Percentiles rank a stretch among this genome's conserved stretches.
phyloP scores from a whole-genome alignment of 768 basidiomycete species.

The Suillus brevipes region DNA sequence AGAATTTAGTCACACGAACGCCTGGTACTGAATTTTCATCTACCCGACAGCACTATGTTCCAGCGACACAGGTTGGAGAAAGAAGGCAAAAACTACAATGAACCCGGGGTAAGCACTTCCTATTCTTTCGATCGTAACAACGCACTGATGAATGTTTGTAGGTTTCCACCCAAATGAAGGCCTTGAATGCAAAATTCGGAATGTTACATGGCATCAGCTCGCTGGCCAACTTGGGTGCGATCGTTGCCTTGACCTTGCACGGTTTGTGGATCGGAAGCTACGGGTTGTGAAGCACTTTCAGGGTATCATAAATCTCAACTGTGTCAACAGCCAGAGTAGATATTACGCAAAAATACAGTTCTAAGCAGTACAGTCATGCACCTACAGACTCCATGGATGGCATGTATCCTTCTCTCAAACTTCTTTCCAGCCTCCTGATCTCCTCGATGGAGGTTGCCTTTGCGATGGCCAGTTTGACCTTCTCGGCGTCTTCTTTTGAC shows the following conservation, averaged over 20 bases:
- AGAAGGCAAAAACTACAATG: conserved; percentile 65
- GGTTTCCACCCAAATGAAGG: conserved; percentile 71
- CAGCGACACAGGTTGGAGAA: conserved; percentile 73
- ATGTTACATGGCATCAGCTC: conserved; percentile 69
- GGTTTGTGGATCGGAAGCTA: conserved; percentile 68
- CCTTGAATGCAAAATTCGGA: conserved; percentile 65
- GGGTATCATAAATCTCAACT: background rate
- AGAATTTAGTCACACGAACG: conserved; percentile 5
- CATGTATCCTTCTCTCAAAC: conserved; percentile 80
- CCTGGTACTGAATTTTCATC: conserved; percentile 1
- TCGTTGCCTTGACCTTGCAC: conserved; percentile 64
- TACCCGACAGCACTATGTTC: conserved; percentile 63
- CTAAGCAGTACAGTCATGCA: conserved; percentile 48
- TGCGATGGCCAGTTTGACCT: conserved; percentile 83
- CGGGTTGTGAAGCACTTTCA: conserved; percentile 29
- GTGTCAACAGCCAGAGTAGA: conserved; percentile 8
- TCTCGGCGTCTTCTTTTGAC: conserved; percentile 89
- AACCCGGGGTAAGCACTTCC: conserved; percentile 53
- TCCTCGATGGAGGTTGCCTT: conserved; percentile 92
- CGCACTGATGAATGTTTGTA: conserved; percentile 26
- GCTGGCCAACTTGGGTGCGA: conserved; percentile 59
- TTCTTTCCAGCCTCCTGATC: conserved; percentile 79
- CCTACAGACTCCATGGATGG: conserved; percentile 78
- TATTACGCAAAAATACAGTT: conserved; percentile 35
- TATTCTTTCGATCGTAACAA: conserved; percentile 12